A percentile compares a stretch with the other conserved stretches of the same genome.
Evolutionary conservation across 371 early-diverging fungal species (phyloP).

Genomic region (Basidiobolus meristosporus): DNA sequence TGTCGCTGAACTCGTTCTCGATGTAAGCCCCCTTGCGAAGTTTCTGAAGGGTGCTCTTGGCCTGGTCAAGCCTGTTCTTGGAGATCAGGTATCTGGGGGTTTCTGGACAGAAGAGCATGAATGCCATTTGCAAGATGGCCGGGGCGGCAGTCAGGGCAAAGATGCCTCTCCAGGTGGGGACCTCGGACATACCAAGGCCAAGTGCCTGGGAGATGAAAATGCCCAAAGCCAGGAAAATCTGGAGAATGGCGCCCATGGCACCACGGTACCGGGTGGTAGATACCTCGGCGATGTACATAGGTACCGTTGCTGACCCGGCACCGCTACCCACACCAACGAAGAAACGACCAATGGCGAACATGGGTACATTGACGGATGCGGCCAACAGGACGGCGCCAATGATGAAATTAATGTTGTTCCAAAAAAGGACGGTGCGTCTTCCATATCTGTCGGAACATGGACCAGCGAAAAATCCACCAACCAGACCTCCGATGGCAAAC

Average conservation of each 20-base stretch:
- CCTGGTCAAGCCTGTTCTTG: conserved; percentile 30
- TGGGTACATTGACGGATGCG: conserved; percentile 26
- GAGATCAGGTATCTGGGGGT: conserved; percentile 52
- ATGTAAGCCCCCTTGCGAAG: conserved; percentile 33
- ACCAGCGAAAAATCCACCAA: conserved; percentile 43
- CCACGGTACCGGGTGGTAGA: conserved; percentile 52
- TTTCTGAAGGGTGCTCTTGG: conserved; percentile 22
- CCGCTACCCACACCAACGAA: conserved; percentile 71
- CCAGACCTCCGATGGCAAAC: conserved; percentile 50
- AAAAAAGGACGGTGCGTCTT: conserved; percentile 40
- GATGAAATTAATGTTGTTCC: conserved; percentile 38
- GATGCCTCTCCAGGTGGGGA: conserved; percentile 46
- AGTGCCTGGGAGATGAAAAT: conserved; percentile 40
- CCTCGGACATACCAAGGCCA: conserved; percentile 26
- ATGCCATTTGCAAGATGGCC: conserved; percentile 36
- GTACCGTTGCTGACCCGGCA: conserved; percentile 51
- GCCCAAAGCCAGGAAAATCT: conserved; percentile 62
- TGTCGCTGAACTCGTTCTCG: conserved; percentile 30
- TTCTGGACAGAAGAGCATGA: conserved; percentile 52
- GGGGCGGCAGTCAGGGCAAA: conserved; percentile 38
- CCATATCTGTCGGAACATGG: conserved; percentile 32
- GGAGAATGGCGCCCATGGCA: conserved; percentile 45
- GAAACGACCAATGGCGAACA: conserved; percentile 62
- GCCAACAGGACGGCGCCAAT: conserved; percentile 39
- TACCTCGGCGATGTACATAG: conserved; percentile 71